A percentile compares a stretch with the other conserved stretches of the same genome.
phyloP scores from a whole-genome alignment of 2,329 filamentous ascomycete genomes.

The Pseudogymnoascus sp. region DNA sequence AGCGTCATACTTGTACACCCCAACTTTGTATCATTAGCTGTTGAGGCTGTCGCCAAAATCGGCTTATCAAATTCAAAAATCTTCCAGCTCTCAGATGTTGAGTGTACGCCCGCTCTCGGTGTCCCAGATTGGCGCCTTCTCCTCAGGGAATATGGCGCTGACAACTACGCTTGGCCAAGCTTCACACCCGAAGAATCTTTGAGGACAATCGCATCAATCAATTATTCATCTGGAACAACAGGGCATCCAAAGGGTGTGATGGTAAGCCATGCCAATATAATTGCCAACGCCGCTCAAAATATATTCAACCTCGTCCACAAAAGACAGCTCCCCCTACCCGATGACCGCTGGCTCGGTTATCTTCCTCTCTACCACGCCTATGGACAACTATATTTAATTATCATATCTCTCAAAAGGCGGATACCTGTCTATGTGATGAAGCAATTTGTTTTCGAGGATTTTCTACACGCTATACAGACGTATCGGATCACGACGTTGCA shows the following conservation, averaged over 20 bases:
- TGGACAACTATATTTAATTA: conserved; percentile 46
- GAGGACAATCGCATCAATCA: conserved; percentile 36
- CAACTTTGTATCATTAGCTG: conserved; percentile 34
- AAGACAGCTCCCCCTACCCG: conserved; percentile 24
- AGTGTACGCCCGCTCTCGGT: conserved; percentile 27
- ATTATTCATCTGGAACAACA: conserved; percentile 46
- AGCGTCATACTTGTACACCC: conserved; percentile 45
- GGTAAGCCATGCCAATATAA: conserved; percentile 42
- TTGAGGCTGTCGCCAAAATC: conserved; percentile 37
- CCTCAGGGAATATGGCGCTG: conserved; percentile 45
- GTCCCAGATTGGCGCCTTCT: conserved; percentile 59
- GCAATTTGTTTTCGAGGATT: conserved; percentile 46
- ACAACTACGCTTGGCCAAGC: conserved; percentile 56
- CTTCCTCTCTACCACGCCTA: conserved; percentile 61
- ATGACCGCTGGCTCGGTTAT: conserved; percentile 49
- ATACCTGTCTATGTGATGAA: conserved; percentile 50
- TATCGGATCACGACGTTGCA: conserved; percentile 47
- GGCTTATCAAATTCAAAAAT: conserved; percentile 37
- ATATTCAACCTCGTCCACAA: conserved; percentile 36
- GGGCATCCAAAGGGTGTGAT: conserved; percentile 44
- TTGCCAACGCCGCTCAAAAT: conserved; percentile 44
- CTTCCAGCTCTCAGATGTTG: conserved; percentile 41
- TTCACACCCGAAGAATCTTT: conserved; percentile 34
- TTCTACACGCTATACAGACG: conserved; percentile 42
- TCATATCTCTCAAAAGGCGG: conserved; percentile 37